These are phyloP conservation scores for Yamadazyma conglobata DNA, from an alignment of 1,139 yeast species.

Conservation along the genomic window DNA sequence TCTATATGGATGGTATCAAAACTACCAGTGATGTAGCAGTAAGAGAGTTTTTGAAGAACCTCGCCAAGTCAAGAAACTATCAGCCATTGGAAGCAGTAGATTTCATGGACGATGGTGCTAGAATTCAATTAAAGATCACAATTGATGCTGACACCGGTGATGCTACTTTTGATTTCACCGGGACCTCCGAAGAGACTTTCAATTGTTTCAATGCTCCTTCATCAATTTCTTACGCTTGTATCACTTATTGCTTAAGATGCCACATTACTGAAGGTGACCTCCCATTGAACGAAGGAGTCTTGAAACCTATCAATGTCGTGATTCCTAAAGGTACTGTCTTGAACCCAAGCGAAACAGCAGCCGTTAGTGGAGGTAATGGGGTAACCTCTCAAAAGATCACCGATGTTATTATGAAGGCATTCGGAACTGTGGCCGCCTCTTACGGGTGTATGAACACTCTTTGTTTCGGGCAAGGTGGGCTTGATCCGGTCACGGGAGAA, in stretches of 20 bases:
- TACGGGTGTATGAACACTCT: constrained; percentile 39
- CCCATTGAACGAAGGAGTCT: constrained; percentile 47
- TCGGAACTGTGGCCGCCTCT: constrained; percentile 55
- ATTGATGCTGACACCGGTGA: constrained; percentile 41
- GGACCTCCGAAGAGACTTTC: constrained; percentile 42
- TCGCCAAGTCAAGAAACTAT: constrained; percentile 27
- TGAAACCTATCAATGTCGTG: constrained; percentile 35
- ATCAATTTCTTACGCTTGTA: constrained; percentile 40
- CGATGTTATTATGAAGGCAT: constrained; percentile 67
- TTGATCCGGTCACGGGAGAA: constrained; percentile 26
- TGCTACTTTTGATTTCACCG: constrained; percentile 56
- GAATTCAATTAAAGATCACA: constrained; percentile 41
- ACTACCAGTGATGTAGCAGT: constrained; percentile 59
- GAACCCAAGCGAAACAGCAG: constrained; percentile 41
- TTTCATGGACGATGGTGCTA: constrained; percentile 61
- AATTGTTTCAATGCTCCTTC: constrained; percentile 44
- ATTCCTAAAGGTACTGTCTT: constrained; percentile 37
- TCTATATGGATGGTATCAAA: constrained; percentile 61
- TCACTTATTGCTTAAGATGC: constrained; percentile 42
- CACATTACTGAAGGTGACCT: constrained; percentile 47
- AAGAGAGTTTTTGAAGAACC: constrained; percentile 36
- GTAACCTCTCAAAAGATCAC: constrained; percentile 47
- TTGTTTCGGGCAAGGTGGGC: constrained; percentile 44
- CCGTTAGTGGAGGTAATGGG: constrained; percentile 48
- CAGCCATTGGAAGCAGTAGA: constrained; percentile 46